Evolutionary conservation across 768 basidiomycete genomes (phyloP).

Genomic region (Termitomyces eurrhizus): DNA sequence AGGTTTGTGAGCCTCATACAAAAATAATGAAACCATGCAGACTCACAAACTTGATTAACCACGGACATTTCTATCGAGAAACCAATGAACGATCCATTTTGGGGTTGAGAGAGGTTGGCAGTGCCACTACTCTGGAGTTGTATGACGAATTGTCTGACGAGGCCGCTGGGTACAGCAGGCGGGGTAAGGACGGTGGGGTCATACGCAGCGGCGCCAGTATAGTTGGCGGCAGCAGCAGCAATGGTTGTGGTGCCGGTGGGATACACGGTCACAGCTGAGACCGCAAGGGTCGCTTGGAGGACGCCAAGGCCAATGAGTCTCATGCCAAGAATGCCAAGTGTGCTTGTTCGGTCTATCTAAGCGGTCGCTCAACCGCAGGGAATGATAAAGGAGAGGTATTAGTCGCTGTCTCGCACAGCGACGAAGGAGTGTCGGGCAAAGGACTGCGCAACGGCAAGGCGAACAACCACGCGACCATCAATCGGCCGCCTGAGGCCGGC

Average conservation of each 20-base stretch:
- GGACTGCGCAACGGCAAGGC: not conserved
- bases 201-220: conserved; percentile 50
- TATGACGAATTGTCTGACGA: conserved; percentile 40
- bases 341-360: not conserved
- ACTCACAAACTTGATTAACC: conserved; percentile 52
- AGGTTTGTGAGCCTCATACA: not conserved
- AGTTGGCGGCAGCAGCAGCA: conserved; percentile 34
- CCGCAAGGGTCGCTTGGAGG: conserved; percentile 8
- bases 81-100: conserved; percentile 43
- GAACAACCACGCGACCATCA: not conserved
- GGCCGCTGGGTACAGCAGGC: conserved; percentile 47
- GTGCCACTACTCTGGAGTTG: conserved; percentile 27
- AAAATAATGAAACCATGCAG: not conserved
- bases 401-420: conserved; percentile 1
- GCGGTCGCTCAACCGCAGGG: not conserved
- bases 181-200: conserved; percentile 46
- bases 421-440: not conserved
- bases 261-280: conserved; percentile 32
- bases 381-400: not conserved
- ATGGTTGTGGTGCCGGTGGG: conserved; percentile 19
- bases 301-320: conserved; percentile 9
- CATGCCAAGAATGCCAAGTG: conserved; percentile 12
- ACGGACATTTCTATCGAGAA: conserved; percentile 66
- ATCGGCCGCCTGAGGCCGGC: not conserved
- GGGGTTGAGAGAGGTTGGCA: conserved; percentile 11